phyloP scores from a whole-genome alignment of 768 basidiomycete species.

The Pleurotus platypus region DNA sequence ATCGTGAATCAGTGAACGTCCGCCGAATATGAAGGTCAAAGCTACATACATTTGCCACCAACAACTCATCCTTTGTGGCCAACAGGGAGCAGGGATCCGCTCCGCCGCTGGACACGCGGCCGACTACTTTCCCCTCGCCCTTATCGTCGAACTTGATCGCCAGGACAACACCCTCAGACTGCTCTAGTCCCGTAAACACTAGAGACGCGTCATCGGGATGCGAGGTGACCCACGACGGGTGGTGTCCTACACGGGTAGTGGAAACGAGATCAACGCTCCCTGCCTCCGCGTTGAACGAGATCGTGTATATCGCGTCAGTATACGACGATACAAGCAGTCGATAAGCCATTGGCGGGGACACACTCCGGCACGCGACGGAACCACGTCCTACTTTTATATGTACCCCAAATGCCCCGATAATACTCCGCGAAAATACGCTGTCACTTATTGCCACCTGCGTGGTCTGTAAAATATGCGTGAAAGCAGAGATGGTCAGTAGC shows the following conservation, averaged over 20 bases:
- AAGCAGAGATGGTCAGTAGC: background rate
- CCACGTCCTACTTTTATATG: background rate
- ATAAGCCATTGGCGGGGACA: constrained; percentile 25
- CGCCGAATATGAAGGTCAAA: background rate
- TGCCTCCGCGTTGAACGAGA: constrained; percentile 55
- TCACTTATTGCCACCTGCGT: background rate
- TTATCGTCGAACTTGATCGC: constrained; percentile 55
- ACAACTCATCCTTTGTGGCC: constrained; percentile 51
- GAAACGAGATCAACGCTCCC: constrained; percentile 43
- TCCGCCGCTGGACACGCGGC: constrained; percentile 50
- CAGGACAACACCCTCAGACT: constrained; percentile 59
- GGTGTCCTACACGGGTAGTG: constrained; percentile 47
- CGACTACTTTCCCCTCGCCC: constrained; percentile 50
- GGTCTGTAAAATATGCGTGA: background rate
- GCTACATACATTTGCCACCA: constrained; percentile 69
- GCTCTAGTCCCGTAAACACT: constrained; percentile 65
- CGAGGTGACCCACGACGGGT: constrained; percentile 75
- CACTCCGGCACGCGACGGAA: background rate
- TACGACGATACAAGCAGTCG: constrained; percentile 65
- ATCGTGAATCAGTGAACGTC: background rate
- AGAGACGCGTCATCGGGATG: constrained; percentile 55
- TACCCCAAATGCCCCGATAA: background rate
- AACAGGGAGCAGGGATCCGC: constrained; percentile 62
- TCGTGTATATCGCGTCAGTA: constrained; percentile 56
- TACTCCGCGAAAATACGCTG: constrained; percentile 3